These are phyloP conservation scores for Fusarium mangiferae DNA, from an alignment of 2,329 filamentous ascomycete genomes.

Conservation along the genomic window DNA sequence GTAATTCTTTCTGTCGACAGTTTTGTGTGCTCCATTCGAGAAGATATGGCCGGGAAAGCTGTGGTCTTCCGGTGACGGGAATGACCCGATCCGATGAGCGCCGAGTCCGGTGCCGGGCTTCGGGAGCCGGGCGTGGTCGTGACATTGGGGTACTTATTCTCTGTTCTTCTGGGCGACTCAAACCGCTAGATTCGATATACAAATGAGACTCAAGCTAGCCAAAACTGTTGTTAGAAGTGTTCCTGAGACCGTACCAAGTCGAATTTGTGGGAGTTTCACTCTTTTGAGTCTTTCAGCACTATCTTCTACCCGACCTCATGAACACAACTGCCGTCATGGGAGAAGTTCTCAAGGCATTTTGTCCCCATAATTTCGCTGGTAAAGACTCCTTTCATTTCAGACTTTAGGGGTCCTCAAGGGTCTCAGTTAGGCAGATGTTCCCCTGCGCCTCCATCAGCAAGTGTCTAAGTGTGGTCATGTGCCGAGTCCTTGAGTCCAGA, in stretches of 20 bases:
- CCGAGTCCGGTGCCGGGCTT: constrained; percentile 33
- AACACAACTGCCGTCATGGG: constrained; percentile 37
- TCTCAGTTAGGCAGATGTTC: constrained; percentile 38
- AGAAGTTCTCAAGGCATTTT: constrained; percentile 18
- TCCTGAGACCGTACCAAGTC: not conserved
- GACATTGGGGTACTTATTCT: constrained; percentile 20
- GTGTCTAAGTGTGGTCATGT: constrained; percentile 38
- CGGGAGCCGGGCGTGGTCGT: constrained; percentile 24
- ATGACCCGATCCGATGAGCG: constrained; percentile 37
- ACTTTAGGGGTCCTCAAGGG: not conserved
- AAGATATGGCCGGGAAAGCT: constrained; percentile 34
- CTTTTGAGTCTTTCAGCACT: constrained; percentile 28
- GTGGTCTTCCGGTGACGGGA: constrained; percentile 3
- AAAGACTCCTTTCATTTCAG: not conserved
- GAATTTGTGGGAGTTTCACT: constrained; percentile 4
- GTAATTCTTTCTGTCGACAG: constrained; percentile 32
- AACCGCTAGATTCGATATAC: not conserved
- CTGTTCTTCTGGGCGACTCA: not conserved
- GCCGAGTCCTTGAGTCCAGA: constrained; percentile 18
- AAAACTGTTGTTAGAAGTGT: not conserved
- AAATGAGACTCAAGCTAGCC: not conserved
- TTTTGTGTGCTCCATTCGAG: constrained; percentile 41
- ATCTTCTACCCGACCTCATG: constrained; percentile 27
- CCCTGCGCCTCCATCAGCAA: constrained; percentile 35
- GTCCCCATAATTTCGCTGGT: constrained; percentile 12